phyloP scores from a whole-genome alignment of 129 eudicot species.

The Tagetes patula region DNA sequence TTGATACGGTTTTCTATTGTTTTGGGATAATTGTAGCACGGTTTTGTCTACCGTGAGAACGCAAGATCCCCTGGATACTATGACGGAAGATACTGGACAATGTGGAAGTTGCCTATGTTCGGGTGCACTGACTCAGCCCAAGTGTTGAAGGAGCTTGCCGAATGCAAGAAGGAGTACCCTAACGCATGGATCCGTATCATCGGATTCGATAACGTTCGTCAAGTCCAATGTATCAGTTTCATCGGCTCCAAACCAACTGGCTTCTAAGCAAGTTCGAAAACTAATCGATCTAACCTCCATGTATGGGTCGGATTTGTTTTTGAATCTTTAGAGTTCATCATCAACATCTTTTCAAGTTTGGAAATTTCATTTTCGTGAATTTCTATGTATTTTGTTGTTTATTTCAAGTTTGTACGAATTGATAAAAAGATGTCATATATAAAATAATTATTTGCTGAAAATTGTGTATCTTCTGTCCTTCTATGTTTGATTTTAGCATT shows the following conservation, averaged over 20 bases:
- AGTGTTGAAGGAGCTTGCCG: slow-evolving; percentile 50
- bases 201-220: slow-evolving; percentile 71
- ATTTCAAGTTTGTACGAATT: slow-evolving; percentile 25
- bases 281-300: slow-evolving; percentile 17
- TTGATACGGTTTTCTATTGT: background rate
- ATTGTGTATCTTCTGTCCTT: background rate
- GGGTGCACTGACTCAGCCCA: slow-evolving; percentile 66
- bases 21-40: slow-evolving; percentile 36
- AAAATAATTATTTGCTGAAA: slow-evolving; percentile 2
- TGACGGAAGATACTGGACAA: slow-evolving; percentile 87
- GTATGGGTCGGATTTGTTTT: slow-evolving; percentile 23
- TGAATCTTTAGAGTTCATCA: slow-evolving; percentile 27
- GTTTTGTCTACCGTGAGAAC: slow-evolving; percentile 65
- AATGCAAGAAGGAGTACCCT: slow-evolving; percentile 59
- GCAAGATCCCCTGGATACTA: slow-evolving; percentile 63
- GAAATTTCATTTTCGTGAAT: slow-evolving; percentile 5
- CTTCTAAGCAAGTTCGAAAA: slow-evolving; percentile 18
- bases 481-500: background rate
- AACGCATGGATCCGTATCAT: slow-evolving; percentile 52
- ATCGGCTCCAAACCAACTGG: slow-evolving; percentile 54
- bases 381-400: slow-evolving; percentile 34
- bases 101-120: slow-evolving; percentile 84
- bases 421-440: slow-evolving; percentile 32
- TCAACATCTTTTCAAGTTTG: slow-evolving; percentile 1
- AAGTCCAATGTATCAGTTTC: slow-evolving; percentile 72